Evolutionary conservation across 768 basidiomycete genomes (phyloP), one percentile per base, ranked within the genome.

Genomic region (Cyclocybe cylindracea): DNA sequence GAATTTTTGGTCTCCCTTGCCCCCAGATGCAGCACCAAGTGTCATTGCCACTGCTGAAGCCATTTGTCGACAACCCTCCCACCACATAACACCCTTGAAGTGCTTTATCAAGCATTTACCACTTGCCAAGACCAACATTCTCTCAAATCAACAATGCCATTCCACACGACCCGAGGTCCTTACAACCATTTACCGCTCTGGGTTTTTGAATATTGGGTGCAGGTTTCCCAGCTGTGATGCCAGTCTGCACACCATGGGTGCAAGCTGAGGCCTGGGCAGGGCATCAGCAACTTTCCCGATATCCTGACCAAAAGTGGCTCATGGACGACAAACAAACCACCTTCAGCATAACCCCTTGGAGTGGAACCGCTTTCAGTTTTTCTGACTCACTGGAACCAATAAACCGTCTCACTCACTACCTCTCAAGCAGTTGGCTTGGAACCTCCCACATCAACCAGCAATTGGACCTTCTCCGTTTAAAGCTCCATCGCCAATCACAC

Each of bases 391-490:
- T n/a, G n/a, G 46, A 53, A 19, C 51, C 51, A 10, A n/a, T 48
- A 24, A 46, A 31, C 11, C 11, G 7, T 32, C 19, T 53, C n/a
- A 3, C 39, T 5, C 31, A 32, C 32, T 42, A 34, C 38, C 38
- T 48, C 16, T 53, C 52, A 10, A 34, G 40, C 14, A 35, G 36
- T 5, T 53, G 52, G 52, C 52, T 53, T 18, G 10, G 39, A 10
- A 48, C 46, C 0, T 42, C 52, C n/a, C 46, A 53, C n/a, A 53
- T 53, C 33, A 16, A 53, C 11, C 46, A 53, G 40, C 46, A 53
- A 32, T 34, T 53, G 2, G 46, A 53, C 46, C 32, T 53, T 2
- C 51, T 53, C 10, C 36, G 44, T 13, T 32, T 39, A 7, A 18
- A 14, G 10, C 42, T 51, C 10, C 13, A 11, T 10, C 7, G 24